Conservation (phyloP, 1,284 basidiomycete genomes). For the Wallemia hederae region DNA sequence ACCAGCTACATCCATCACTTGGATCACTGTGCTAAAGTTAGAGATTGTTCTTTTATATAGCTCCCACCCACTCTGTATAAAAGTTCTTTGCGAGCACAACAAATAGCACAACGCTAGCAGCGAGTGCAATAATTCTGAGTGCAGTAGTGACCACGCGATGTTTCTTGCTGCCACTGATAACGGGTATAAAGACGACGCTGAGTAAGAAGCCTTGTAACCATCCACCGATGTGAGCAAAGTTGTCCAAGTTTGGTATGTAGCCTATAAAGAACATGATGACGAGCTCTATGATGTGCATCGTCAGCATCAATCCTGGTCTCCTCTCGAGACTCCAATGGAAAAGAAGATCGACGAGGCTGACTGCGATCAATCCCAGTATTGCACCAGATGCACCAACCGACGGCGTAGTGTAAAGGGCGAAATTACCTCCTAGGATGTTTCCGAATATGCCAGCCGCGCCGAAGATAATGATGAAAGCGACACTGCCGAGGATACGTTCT, state of each 20-base stretch:
- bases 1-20: neutral
- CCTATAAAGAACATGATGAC: neutral
- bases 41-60: neutral
- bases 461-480: neutral
- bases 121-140: neutral
- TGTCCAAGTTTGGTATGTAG: neutral
- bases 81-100: neutral
- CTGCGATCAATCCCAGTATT: neutral
- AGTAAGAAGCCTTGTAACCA: neutral
- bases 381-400: neutral
- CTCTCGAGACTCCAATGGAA: neutral
- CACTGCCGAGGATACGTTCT: neutral
- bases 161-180: neutral
- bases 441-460: neutral
- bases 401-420: neutral
- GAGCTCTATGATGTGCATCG: neutral
- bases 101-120: neutral
- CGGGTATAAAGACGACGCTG: neutral
- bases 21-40: neutral
- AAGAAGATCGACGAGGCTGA: neutral
- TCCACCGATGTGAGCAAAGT: neutral
- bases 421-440: neutral
- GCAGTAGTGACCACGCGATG: neutral
- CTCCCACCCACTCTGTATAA: neutral
- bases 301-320: neutral